Percentiles rank a stretch among this genome's conserved stretches.
Conservation (phyloP, 140 eudicot species). For the Ambrosia hybrid region DNA sequence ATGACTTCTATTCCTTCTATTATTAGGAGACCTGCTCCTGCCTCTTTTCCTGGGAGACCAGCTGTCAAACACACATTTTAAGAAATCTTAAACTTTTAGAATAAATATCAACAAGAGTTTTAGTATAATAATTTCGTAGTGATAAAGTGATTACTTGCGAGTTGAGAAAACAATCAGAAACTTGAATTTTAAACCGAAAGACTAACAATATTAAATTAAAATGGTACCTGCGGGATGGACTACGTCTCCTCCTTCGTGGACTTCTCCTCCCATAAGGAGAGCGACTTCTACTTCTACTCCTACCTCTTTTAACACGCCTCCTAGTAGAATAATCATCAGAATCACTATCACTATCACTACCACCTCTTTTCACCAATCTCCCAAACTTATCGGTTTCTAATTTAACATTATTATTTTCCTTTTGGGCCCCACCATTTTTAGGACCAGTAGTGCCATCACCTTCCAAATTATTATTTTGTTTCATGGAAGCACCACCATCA, state of each 20-base stretch:
- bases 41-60: constrained; percentile 80
- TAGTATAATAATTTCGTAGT: neutral
- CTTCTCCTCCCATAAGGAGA: constrained; percentile 73
- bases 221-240: constrained; percentile 77
- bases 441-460: constrained; percentile 7
- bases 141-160: constrained; percentile 49
- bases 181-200: too few species aligned
- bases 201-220: neutral
- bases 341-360: constrained; percentile 74
- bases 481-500: constrained; percentile 3
- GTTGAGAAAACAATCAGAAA: constrained; percentile 35
- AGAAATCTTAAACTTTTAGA: too few species aligned
- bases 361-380: constrained; percentile 67
- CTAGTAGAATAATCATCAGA: constrained; percentile 52
- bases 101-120: neutral
- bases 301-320: constrained; percentile 64
- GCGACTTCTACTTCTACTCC: constrained; percentile 64
- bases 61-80: constrained; percentile 39
- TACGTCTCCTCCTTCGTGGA: constrained; percentile 51
- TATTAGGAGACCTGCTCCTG: constrained; percentile 77
- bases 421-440: constrained; percentile 25
- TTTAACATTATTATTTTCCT: constrained; percentile 32
- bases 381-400: constrained; percentile 87
- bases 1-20: constrained; percentile 50
- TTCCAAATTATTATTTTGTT: too few species aligned